Conservation (phyloP, 2,329 filamentous ascomycete species). For the Pezicula carpinea region DNA sequence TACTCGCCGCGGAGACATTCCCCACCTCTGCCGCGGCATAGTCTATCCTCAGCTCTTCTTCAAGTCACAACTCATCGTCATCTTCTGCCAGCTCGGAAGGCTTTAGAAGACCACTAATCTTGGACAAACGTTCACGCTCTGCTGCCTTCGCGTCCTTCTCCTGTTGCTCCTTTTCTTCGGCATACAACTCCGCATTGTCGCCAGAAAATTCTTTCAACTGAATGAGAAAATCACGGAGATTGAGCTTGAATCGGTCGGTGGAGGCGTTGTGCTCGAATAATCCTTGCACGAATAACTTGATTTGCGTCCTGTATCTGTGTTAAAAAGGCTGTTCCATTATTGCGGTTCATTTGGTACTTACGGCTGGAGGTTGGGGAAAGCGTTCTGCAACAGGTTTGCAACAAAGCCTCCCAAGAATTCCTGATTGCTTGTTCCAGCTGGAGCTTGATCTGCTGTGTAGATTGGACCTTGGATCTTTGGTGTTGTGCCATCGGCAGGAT, state of each 20-base stretch:
- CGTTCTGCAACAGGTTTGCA: conserved; percentile 75
- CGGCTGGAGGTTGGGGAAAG: conserved; percentile 90
- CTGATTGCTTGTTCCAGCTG: conserved; percentile 77
- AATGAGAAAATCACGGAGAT: conserved; percentile 94
- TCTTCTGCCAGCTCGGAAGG: conserved; percentile 90
- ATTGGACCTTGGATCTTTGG: conserved; percentile 92
- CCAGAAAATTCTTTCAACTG: conserved; percentile 95
- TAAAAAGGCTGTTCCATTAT: conserved; percentile 25
- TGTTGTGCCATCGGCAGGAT: conserved; percentile 59
- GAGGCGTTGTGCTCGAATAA: conserved; percentile 85
- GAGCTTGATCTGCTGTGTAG: conserved; percentile 79
- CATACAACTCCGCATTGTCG: conserved; percentile 90
- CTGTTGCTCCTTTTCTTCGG: conserved; percentile 91
- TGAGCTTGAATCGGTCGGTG: conserved; percentile 90
- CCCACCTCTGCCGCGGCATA: conserved; percentile 24
- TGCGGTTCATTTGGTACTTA: conserved; percentile 44
- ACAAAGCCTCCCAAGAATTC: conserved; percentile 91
- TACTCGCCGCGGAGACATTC: conserved; percentile 7
- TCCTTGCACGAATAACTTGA: conserved; percentile 83
- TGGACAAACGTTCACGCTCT: conserved; percentile 87
- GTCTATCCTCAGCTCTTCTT: conserved; percentile 61
- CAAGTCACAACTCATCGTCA: conserved; percentile 85
- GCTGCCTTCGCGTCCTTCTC: conserved; percentile 79
- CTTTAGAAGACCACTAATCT: conserved; percentile 93
- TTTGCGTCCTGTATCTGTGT: conserved; percentile 63